Percentiles rank a stretch among this genome's conserved stretches.
Evolutionary conservation across 1,139 yeast genomes (phyloP).

Genomic region (Sugiyamaella grinbergsii): DNA sequence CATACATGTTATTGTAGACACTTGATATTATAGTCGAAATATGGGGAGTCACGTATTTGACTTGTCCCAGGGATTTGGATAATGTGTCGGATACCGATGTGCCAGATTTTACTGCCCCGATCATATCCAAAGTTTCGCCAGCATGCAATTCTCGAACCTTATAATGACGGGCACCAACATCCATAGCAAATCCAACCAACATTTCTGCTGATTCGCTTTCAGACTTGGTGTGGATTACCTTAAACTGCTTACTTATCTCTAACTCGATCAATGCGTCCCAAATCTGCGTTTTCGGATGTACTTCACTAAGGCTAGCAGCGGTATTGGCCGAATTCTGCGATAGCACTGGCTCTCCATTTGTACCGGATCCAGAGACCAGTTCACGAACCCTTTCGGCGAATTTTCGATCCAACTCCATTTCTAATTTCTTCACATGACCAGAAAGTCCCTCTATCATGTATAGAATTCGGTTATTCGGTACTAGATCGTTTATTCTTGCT

Average conservation of each 20-base stretch:
- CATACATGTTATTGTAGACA: slow-evolving; percentile 29
- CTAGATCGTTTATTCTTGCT: slow-evolving; percentile 14
- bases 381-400: slow-evolving; percentile 32
- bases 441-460: slow-evolving; percentile 35
- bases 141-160: slow-evolving; percentile 25
- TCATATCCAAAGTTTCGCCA: slow-evolving; percentile 45
- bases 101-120: slow-evolving; percentile 49
- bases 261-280: slow-evolving; percentile 6
- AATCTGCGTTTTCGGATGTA: neutral
- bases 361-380: slow-evolving; percentile 25
- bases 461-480: slow-evolving; percentile 24
- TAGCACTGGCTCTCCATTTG: too few relatives aligned
- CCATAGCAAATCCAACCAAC: slow-evolving; percentile 32
- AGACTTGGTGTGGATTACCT: slow-evolving; percentile 29
- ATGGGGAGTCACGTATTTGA: slow-evolving; percentile 50
- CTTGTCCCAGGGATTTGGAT: slow-evolving; percentile 48
- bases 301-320: neutral
- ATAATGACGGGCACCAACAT: slow-evolving; percentile 32
- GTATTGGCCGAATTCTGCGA: slow-evolving; percentile 7
- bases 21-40: slow-evolving; percentile 27
- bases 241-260: slow-evolving; percentile 21
- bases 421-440: slow-evolving; percentile 24
- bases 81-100: slow-evolving; percentile 46
- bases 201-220: slow-evolving; percentile 31
- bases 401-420: slow-evolving; percentile 26